phyloP scores from a whole-genome alignment of 2,329 filamentous ascomycete genomes.

The Neoscytalidium dimidiatum region DNA sequence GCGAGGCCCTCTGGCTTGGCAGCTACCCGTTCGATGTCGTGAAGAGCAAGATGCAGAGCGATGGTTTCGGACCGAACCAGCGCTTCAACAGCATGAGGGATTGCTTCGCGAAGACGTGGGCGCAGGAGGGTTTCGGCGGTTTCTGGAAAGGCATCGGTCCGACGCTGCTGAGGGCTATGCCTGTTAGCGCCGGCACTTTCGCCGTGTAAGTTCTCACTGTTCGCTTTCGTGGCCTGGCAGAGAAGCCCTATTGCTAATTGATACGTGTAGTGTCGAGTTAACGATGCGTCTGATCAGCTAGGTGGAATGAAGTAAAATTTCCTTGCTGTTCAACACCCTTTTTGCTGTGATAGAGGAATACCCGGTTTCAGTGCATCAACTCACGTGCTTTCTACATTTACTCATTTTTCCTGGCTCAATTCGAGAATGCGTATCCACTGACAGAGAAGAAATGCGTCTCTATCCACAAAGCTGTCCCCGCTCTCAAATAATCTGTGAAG shows the following conservation, averaged over 20 bases:
- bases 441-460: no score
- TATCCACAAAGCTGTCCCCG: no score
- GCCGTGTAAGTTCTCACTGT: conserved; percentile 59
- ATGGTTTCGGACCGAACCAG: conserved; percentile 76
- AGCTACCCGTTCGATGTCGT: conserved; percentile 97
- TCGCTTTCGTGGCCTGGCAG: not conserved
- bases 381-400: not conserved
- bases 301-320: not conserved
- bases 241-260: not conserved
- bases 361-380: not conserved
- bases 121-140: conserved; percentile 72
- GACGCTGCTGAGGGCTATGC: conserved; percentile 92
- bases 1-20: conserved; percentile 88
- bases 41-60: conserved; percentile 99
- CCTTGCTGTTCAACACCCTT: not conserved
- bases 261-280: conserved; percentile 27
- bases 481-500: no score
- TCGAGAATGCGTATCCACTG: no score
- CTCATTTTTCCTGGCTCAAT: not conserved
- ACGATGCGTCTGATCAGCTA: conserved; percentile 43
- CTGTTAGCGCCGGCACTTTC: conserved; percentile 96
- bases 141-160: conserved; percentile 96
- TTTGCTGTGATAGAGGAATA: conserved; percentile 8
- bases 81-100: conserved; percentile 82
- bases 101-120: conserved; percentile 83